Evolutionary conservation across 495 filamentous ascomycete genomes (phyloP), one percentile per base, ranked within the genome.

Genomic region (Aspergillus baeticus): DNA sequence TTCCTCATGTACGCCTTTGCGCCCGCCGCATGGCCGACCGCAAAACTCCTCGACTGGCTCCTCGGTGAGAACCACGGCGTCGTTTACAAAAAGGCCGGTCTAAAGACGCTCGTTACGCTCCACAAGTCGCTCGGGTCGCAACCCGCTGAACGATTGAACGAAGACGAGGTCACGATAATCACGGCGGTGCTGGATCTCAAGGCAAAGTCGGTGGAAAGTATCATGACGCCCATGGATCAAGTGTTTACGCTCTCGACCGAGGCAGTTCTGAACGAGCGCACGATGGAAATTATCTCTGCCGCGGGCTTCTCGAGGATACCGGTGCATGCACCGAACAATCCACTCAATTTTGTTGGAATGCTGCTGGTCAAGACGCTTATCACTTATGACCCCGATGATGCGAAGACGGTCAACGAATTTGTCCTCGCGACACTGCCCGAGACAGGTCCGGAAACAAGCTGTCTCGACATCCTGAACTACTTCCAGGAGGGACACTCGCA

Each of bases 401-500:
- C 78, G 57, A 89, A 85, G 62, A 77, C 78, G 6, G 94, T 98
- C 17, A 79, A 84, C 23, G 92, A 97, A 47, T 97, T 98, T 69
- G 84, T 90, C 2, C 75, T 98, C 44, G 94, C 94, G 29, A 96
- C 94, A 0, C 79, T 98, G 0, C 94, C 94, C 3, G 94, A 98
- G 70, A 98, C 94, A 2, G 81, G 89, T 13, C 89, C 94, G 1
- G 90, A 96, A 60, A 97, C 94, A 0, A 96, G 91, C 69, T 98
- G 94, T 68, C 74, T 98, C 37, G 94, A 98, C 66, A 98, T 98
- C 61, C 87, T 98, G 68, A 98, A 98, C 74, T 98, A 96, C 74
- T 98, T 98, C 75, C 94, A 98, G 68, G 92, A 98, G 73, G 94
- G 94, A 43, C 97, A 98, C 68, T 95, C 91, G 10, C 94, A 98